Evolutionary conservation across 352 stramenopile species (phyloP).

Genomic region (Phytophthora tubulina): DNA sequence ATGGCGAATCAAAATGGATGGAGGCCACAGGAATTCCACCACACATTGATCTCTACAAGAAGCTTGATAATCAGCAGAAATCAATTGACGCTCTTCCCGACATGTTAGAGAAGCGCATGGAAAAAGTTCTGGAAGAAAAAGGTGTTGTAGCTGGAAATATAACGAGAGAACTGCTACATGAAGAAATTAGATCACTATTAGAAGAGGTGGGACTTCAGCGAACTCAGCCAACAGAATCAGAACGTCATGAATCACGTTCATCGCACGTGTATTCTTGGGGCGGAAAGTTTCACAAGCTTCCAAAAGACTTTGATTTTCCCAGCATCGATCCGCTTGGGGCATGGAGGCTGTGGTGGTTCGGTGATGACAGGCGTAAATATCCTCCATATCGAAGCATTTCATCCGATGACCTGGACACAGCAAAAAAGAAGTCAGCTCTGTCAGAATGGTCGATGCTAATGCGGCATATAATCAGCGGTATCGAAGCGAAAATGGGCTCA

Average conservation of each 20-base stretch:
- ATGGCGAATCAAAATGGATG: slow-evolving; percentile 1
- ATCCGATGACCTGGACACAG: background rate
- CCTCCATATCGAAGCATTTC: background rate
- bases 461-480: slow-evolving; percentile 1
- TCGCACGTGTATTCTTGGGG: background rate
- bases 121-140: slow-evolving; percentile 3
- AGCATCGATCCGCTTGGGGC: slow-evolving; percentile 6
- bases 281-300: slow-evolving; percentile 8
- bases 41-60: slow-evolving; percentile 3
- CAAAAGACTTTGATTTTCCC: slow-evolving; percentile 6
- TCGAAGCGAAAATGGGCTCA: slow-evolving; percentile 1
- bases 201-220: background rate
- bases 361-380: background rate
- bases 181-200: slow-evolving; percentile 1
- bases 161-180: background rate
- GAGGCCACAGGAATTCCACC: slow-evolving; percentile 6
- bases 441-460: slow-evolving; percentile 25
- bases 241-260: too few relatives aligned
- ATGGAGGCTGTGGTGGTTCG: slow-evolving; percentile 16
- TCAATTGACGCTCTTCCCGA: background rate
- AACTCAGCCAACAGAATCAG: too few relatives aligned
- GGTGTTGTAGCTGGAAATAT: background rate
- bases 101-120: slow-evolving; percentile 2
- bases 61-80: background rate
- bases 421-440: slow-evolving; percentile 5